Percentiles rank a stretch among this genome's conserved stretches.
Conservation (phyloP, 2,329 filamentous ascomycete species). For the Falciphora oryzae region DNA sequence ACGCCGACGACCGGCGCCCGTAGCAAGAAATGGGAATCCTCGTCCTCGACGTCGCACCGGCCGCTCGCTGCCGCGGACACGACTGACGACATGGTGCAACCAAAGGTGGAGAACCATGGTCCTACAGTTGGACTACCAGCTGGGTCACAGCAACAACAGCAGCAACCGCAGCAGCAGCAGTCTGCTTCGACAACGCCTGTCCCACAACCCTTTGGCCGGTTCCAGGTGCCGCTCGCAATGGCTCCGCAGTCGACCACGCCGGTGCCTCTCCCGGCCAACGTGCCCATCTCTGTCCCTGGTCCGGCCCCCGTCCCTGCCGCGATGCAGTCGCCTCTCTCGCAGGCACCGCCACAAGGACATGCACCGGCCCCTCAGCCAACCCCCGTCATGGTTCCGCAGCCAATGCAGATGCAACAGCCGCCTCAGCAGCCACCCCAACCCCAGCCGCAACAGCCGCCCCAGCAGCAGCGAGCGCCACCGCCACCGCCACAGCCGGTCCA, state of each 20-base stretch:
- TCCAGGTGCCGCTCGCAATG: conserved; percentile 27
- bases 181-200: conserved; percentile 11
- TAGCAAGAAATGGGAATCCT: conserved; percentile 35
- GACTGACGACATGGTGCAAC: conserved; percentile 36
- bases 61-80: conserved; percentile 46
- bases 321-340: conserved; percentile 20
- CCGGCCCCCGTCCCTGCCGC: conserved; percentile 27
- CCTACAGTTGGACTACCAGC: conserved; percentile 17
- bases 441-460: conserved; percentile 16
- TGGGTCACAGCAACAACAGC: conserved; percentile 18
- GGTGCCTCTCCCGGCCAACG: conserved; percentile 17
- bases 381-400: neutral
- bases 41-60: conserved; percentile 33
- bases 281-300: conserved; percentile 14
- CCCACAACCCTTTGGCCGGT: conserved; percentile 20
- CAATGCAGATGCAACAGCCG: neutral
- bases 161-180: conserved; percentile 13
- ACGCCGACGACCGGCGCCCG: conserved; percentile 46
- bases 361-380: neutral
- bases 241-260: conserved; percentile 26
- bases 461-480: conserved; percentile 17
- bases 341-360: conserved; percentile 15
- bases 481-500: conserved; percentile 14
- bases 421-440: conserved; percentile 14
- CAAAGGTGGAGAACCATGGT: conserved; percentile 39